Percentiles rank a stretch among this genome's conserved stretches.
Evolutionary conservation across 2,329 filamentous ascomycete species (phyloP).

Genomic region (Chaetomium sp.): DNA sequence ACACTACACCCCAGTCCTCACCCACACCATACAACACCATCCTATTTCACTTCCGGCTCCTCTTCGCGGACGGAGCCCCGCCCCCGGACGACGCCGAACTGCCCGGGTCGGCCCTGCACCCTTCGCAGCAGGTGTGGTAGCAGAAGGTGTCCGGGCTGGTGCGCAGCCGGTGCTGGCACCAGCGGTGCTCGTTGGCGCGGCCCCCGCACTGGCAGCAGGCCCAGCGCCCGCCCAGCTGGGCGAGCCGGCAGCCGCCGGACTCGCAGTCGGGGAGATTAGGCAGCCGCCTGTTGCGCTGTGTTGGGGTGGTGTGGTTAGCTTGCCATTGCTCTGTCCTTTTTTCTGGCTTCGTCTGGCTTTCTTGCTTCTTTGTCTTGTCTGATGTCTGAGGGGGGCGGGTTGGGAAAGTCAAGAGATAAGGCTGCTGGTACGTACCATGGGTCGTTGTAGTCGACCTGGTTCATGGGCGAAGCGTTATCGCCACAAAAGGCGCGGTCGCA

Average conservation of each 20-base stretch:
- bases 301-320: too few relatives aligned
- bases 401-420: not conserved
- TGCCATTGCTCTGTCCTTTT: not conserved
- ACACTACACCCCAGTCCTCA: not conserved
- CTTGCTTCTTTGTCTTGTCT: not conserved
- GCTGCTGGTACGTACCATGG: slow-evolving; percentile 43
- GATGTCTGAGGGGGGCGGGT: not conserved
- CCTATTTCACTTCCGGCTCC: not conserved
- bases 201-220: slow-evolving; percentile 53
- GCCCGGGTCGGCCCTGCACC: slow-evolving; percentile 44
- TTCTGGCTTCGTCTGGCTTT: not conserved
- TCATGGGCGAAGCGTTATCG: slow-evolving; percentile 24
- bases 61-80: not conserved
- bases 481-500: slow-evolving; percentile 28
- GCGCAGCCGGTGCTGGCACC: slow-evolving; percentile 50
- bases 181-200: slow-evolving; percentile 49
- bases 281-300: slow-evolving; percentile 44
- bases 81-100: not conserved
- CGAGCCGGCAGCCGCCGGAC: slow-evolving; percentile 52
- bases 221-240: slow-evolving; percentile 53
- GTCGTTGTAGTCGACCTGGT: slow-evolving; percentile 43
- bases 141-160: slow-evolving; percentile 54
- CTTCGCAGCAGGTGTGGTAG: slow-evolving; percentile 53
- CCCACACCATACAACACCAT: not conserved
- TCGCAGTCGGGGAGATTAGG: slow-evolving; percentile 50